Base-by-base conservation (phyloP, 23 red algal genomes). In the Pyropia haitanensis region DNA sequence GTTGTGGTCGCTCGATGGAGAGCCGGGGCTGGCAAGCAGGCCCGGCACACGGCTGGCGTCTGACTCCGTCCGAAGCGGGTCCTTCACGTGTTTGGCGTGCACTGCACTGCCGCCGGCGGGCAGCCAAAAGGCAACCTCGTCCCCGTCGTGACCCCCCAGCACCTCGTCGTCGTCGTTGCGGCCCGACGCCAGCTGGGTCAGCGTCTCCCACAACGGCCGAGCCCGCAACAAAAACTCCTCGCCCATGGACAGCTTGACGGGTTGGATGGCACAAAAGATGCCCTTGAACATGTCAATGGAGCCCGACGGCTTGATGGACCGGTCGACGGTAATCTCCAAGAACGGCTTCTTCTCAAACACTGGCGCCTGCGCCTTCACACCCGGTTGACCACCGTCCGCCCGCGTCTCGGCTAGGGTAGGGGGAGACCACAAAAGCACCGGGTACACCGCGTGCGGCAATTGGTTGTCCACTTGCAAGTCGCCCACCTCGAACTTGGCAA, bases 401-500 rank as follows among this genome's bases (percentile, higher is more conserved):
- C 30, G 15, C 17, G 33, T 16, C 15, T 17, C 65, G 19, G 28
- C 27, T 13, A 28, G 7, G 0, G 51, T 39, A 56, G 55, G 66
- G 13, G 82, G 70, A 8, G 67, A 67, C 76, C 69, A 88, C 27
- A 88, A 48, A 19, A 88, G 53, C 31, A 96, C 83, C 13, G 91
- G 81, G 28, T 84, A 95, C 49, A 33, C 19, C 26, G 81, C 76
- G 49, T 79, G 50, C 22, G 65, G 51, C 44, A 88, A 58, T 67
- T 96, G 91, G 49, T 96, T 89, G 48, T 96, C 91, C n/a, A 96
- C 33, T 49, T 89, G 83, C 22, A 89, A 61, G 20, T 68, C 62
- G 55, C 74, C 63, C 33, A 88, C 53, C 60, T 67, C 71, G 5
- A 86, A 32, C 32, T 73, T 65, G 49, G 73, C 44, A 49, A 54